These are phyloP conservation scores for Podaxis rugospora DNA, from an alignment of 768 basidiomycete genomes.

Conservation along the genomic window DNA sequence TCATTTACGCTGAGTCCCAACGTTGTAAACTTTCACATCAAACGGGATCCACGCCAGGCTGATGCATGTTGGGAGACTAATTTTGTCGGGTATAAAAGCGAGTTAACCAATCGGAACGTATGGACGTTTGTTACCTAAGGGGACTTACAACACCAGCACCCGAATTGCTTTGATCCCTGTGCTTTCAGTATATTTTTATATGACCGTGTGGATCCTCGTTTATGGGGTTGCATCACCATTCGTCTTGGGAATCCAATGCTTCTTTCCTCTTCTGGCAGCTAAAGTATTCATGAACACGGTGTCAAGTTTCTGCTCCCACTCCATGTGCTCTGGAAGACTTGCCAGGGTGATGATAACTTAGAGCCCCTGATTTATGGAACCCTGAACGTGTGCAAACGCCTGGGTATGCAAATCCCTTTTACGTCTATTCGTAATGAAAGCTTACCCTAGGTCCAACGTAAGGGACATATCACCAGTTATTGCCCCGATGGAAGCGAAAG, in stretches of 20 bases:
- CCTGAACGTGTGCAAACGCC: neutral
- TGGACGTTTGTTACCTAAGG: neutral
- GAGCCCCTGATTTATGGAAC: neutral
- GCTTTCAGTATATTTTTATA: neutral
- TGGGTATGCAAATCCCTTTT: neutral
- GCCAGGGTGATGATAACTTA: neutral
- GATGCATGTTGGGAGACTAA: too few relatives aligned
- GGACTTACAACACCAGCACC: neutral
- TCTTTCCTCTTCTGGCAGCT: neutral
- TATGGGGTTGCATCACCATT: neutral
- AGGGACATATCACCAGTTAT: neutral
- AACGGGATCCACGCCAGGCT: too few relatives aligned
- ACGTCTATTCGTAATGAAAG: neutral
- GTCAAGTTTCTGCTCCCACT: neutral
- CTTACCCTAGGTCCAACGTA: neutral
- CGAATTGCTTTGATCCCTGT: neutral
- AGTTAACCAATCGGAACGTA: neutral
- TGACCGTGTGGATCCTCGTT: constrained; percentile 7
- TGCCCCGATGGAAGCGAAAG: neutral
- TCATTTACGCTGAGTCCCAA: too few relatives aligned
- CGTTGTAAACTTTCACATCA: too few relatives aligned
- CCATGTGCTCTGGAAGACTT: neutral
- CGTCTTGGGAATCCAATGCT: neutral
- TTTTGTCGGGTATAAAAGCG: too few relatives aligned
- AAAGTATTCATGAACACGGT: neutral